A percentile compares a stretch with the other conserved stretches of the same genome.
Evolutionary conservation across 108 stramenopile species (phyloP).

Genomic region (Nitzschia sp.): DNA sequence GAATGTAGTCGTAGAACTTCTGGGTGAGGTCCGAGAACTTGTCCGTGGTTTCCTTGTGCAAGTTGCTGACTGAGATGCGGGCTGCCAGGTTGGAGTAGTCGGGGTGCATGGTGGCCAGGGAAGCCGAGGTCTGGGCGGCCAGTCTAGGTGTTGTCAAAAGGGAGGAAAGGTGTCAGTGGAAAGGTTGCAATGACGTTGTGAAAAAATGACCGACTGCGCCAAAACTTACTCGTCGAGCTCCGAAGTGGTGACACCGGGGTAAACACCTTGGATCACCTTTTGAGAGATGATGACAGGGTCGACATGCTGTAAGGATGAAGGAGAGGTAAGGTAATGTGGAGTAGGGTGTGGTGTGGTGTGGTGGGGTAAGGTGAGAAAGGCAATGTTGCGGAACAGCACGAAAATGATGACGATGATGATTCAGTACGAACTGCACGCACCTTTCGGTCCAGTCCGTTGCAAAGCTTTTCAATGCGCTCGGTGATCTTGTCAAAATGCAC

Average conservation of each 20-base stretch:
- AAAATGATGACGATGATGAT: constrained; percentile 4
- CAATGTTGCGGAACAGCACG: too few species aligned
- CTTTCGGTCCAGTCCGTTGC: constrained; percentile 94
- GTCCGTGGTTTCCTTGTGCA: constrained; percentile 96
- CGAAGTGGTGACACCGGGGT: constrained; percentile 95
- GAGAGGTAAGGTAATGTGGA: too few species aligned
- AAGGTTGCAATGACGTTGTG: background rate
- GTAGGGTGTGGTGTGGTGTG: too few species aligned
- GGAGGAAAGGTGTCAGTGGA: background rate
- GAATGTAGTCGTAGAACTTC: constrained; percentile 80
- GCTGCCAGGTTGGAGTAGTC: constrained; percentile 98
- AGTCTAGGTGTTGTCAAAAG: constrained; percentile 61
- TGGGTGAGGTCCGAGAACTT: constrained; percentile 87
- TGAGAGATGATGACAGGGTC: constrained; percentile 93
- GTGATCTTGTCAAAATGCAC: constrained; percentile 99
- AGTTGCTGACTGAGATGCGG: constrained; percentile 95
- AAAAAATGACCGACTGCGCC: background rate
- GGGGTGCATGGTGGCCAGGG: constrained; percentile 97
- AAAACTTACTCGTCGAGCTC: constrained; percentile 94
- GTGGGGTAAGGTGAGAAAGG: too few species aligned
- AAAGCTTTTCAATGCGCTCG: constrained; percentile 93
- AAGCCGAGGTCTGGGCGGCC: constrained; percentile 99
- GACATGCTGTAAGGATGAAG: constrained; percentile 63
- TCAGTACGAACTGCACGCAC: constrained; percentile 37
- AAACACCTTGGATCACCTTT: constrained; percentile 99